Evolutionary conservation across 768 basidiomycete genomes (phyloP).

Genomic region (Mycena galericulata): DNA sequence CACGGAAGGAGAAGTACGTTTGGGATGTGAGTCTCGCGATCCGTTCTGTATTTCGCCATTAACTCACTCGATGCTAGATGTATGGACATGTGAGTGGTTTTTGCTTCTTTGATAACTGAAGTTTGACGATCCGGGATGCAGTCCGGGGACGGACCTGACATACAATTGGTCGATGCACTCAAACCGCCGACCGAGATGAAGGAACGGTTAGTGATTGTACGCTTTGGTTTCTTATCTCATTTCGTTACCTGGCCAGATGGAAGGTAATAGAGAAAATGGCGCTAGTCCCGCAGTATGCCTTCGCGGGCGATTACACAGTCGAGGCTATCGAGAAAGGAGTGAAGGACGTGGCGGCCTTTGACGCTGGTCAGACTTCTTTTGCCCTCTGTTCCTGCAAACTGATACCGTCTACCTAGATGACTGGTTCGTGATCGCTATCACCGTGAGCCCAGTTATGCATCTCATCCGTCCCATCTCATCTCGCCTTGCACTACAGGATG

Average conservation of each 20-base stretch:
- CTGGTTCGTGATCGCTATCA: conserved; percentile 79
- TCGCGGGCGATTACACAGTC: conserved; percentile 76
- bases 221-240: too few relatives aligned
- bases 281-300: conserved; percentile 76
- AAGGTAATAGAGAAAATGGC: conserved; percentile 78
- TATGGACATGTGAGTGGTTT: conserved; percentile 68
- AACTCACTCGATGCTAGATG: conserved; percentile 53
- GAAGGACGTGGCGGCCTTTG: conserved; percentile 68
- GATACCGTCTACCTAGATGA: conserved; percentile 56
- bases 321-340: conserved; percentile 75
- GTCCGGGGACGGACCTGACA: conserved; percentile 74
- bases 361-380: conserved; percentile 39
- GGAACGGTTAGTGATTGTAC: conserved; percentile 48
- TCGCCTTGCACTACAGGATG: conserved; percentile 54
- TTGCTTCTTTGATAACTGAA: neutral
- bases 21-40: conserved; percentile 69
- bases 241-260: conserved; percentile 47
- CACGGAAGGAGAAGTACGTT: conserved; percentile 77
- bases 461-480: neutral
- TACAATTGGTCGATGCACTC: conserved; percentile 62
- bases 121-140: conserved; percentile 34
- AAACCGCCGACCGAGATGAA: conserved; percentile 64
- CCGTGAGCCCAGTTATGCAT: conserved; percentile 45
- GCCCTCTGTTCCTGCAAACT: neutral
- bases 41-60: neutral